Base-by-base conservation (phyloP, 257 asterid genomes). In the Solanum ossicruentum region DNA sequence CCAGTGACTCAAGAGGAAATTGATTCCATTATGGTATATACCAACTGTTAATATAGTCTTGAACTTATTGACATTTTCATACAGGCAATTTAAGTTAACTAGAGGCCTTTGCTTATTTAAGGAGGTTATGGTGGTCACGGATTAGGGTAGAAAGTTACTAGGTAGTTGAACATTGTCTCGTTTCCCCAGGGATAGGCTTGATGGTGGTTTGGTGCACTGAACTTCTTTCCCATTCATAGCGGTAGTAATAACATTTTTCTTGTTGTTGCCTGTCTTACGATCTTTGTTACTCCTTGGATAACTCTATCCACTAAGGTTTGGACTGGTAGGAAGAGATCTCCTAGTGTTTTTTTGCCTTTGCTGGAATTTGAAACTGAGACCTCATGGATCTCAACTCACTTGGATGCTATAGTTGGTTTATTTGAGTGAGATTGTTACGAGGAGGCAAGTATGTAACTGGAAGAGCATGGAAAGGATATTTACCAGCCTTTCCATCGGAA, bases 1-100 rank as follows among this genome's bases (percentile, higher is more conserved):
- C 98, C 97, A 1, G 92, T 96, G 57, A 80, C 99, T 87, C 91
- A 87, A 85, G 98, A 95, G 83, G 99, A 96, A 93, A 96, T 96
- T 47, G 99, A 96, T 20, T 89, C 94, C 70, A 73, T 96, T 87
- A 83, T 95, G 99, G 99, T 96, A 93, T 16, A 91, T 85, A 57
- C 51, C 32, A 43, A 17, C 43, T 45, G 16, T 10, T 78, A 12
- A 41, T 21, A 71, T 36, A 17, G 1, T 49, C 43, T 58, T 58
- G 49, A 78, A 16, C 49, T 23, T 75, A 7, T 15, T 52, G 65
- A 26, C 82, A 78, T 77, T 47, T 23, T 51, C 26, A 16, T 77
- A 26, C 57, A 13, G 10, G 23, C 82, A n/a, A n/a, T 75, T 73
- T 75, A 28, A 8, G 61, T 23, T 72, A 45, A 49, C 26, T 72